phyloP scores from a whole-genome alignment of 441 rosid species.

The Pelargonium fulgidum region DNA sequence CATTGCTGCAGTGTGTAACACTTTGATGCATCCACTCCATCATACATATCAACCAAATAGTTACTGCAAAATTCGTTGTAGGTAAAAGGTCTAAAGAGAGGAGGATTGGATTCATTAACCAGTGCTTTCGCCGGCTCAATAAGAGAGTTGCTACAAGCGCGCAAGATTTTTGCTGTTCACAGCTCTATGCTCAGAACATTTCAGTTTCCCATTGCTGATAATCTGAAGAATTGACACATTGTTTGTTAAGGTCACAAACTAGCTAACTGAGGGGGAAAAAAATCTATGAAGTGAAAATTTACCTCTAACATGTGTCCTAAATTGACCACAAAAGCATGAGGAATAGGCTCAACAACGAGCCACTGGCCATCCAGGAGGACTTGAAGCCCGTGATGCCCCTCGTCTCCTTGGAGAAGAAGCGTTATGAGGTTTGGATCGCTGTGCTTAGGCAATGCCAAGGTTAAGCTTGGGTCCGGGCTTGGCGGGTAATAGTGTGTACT shows the following conservation, averaged over 20 bases:
- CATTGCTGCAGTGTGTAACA: too few relatives aligned
- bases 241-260: conserved; percentile 13
- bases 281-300: background rate
- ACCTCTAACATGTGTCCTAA: conserved; percentile 23
- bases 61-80: conserved; percentile 8
- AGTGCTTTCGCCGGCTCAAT: conserved; percentile 13
- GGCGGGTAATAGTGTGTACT: conserved; percentile 20
- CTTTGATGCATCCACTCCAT: too few relatives aligned
- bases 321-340: conserved; percentile 22
- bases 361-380: conserved; percentile 21
- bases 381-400: conserved; percentile 14
- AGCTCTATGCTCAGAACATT: too few relatives aligned
- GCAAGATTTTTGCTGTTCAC: too few relatives aligned
- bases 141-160: background rate
- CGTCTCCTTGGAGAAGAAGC: conserved; percentile 20
- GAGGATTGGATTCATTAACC: conserved; percentile 11
- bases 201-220: too few relatives aligned
- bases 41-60: background rate
- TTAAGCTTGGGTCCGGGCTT: background rate
- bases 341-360: conserved; percentile 19
- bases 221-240: background rate
- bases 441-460: conserved; percentile 3
- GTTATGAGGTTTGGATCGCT: conserved; percentile 17
- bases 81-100: conserved; percentile 8
- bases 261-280: background rate